Evolutionary conservation across 2,329 filamentous ascomycete genomes (phyloP), one percentile per base, ranked within the genome.

Genomic region (Proliferodiscus dingleyae): DNA sequence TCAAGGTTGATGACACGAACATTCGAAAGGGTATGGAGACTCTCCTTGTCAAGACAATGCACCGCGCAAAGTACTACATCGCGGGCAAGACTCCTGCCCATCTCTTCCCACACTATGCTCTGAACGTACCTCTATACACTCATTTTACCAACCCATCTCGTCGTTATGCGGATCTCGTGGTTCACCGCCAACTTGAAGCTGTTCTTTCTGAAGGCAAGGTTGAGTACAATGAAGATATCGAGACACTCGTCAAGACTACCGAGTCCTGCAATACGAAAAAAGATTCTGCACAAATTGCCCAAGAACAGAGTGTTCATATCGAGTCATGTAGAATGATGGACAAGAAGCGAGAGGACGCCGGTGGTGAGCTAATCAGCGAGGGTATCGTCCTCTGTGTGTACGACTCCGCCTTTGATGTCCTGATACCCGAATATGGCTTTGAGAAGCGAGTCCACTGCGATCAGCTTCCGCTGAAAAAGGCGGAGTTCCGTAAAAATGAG

Each of bases 361-460:
- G 91, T 53, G 89, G 89, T 38, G 93, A 98, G 55, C 78, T 98
- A 43, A 89, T 98, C 65, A 89, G 86, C 60, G 91, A 97, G 66
- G 93, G 93, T 57, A 91, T 98, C 59, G 89, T 98, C 39, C 77
- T 98, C 45, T 95, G 89, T 64, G 93, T 98, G 24, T 98, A 98
- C 68, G 93, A 98, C 69, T 97, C 93, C 22, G 93, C 93, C 16
- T 98, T 98, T 65, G 93, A 98, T 66, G 89, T 98, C 34, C 78
- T 98, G 53, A 97, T 98, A 65, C 93, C 93, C 5, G 90, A 98
- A 64, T 98, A 89, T 74, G 93, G 93, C 55, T 97, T 98, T 58
- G 93, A 98, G 75, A 98, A 98, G 81, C 88, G 93, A 54, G 93
- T 98, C 42, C 93, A 98, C 70, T 98, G 93, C 65, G 93, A 98